Evolutionary conservation across 768 basidiomycete species (phyloP).

Genomic region (Phaeotremella skinneri): DNA sequence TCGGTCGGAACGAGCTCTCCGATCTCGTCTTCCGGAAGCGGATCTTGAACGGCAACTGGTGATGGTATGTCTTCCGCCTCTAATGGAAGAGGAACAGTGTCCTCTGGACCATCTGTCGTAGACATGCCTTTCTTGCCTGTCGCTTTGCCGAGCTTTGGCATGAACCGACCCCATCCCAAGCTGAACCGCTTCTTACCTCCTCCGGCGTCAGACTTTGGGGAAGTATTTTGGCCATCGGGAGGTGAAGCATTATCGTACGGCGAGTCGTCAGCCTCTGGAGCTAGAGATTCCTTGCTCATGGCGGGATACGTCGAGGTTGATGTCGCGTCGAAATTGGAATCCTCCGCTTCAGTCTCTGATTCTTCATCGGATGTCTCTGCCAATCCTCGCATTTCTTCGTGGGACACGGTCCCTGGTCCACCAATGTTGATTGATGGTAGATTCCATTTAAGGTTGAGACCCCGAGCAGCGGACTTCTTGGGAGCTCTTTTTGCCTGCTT

Average conservation of each 20-base stretch:
- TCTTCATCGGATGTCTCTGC: conserved; percentile 1
- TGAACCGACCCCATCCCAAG: conserved; percentile 25
- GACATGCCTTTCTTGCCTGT: neutral
- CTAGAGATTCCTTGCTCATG: neutral
- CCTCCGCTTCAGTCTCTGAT: conserved; percentile 9
- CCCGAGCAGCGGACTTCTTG: neutral
- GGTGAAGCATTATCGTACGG: neutral
- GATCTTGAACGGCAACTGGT: neutral
- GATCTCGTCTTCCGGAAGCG: conserved; percentile 1
- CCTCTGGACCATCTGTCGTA: neutral
- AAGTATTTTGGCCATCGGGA: neutral
- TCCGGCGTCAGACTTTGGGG: neutral
- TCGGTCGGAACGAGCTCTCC: conserved; percentile 18
- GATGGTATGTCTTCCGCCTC: neutral
- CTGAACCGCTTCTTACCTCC: conserved; percentile 20
- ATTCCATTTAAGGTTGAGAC: conserved; percentile 4
- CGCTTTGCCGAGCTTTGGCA: conserved; percentile 20
- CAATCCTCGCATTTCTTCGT: neutral
- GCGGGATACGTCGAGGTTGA: neutral
- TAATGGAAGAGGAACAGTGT: neutral
- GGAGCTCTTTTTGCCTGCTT: conserved; percentile 2
- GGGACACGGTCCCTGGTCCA: neutral
- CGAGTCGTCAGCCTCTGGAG: conserved; percentile 29
- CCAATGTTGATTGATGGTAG: neutral
- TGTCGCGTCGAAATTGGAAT: neutral